Base-by-base conservation (phyloP, 2,329 filamentous ascomycete species). In the Trichoderma gracile region DNA sequence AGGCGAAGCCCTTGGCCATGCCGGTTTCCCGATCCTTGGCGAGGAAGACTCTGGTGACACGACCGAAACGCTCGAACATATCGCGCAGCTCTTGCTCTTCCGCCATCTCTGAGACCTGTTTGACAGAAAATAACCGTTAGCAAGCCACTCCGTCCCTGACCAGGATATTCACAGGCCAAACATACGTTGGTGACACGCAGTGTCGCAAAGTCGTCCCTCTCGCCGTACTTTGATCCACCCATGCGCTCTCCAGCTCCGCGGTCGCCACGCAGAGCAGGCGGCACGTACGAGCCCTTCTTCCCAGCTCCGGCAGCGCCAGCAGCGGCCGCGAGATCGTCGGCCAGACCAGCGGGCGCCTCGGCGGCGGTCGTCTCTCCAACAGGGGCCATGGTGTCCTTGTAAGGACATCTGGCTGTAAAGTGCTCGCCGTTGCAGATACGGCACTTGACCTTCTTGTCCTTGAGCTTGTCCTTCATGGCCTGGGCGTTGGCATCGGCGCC, bases 361-460 rank as follows among this genome's bases (percentile, higher is more conserved):
- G 79, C 83, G 38, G 75, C 75, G 53, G 76, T 77, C 63, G 79
- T 81, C 77, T 88, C 86, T 70, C 88, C 88, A 67, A 93, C 87
- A 43, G 91, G 95, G 42, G 94, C 93, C 93, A 99, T 97, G 73
- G 94, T 99, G 78, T 98, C 95, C 84, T 98, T 99, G 89, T 97
- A 99, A 42, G 95, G 95, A 87, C 95, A 99, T 78, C 95, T 90
- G 71, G 94, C 94, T 47, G 95, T 99, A 85, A 98, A 99, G 87
- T 99, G 95, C 84, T 99, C 95, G 76, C 94, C 95, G 77, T 89
- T 91, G 83, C 95, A 99, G 77, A 99, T 98, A 85, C 95, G 91
- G 81, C 95, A 99, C 86, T 98, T 98, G 84, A 99, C 96, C 84
- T 97, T 96, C 87, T 97, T 97, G 83, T 97, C 93, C 87, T 95